These are phyloP conservation scores for Brassica balearica DNA, from an alignment of 441 rosid genomes.

Conservation along the genomic window DNA sequence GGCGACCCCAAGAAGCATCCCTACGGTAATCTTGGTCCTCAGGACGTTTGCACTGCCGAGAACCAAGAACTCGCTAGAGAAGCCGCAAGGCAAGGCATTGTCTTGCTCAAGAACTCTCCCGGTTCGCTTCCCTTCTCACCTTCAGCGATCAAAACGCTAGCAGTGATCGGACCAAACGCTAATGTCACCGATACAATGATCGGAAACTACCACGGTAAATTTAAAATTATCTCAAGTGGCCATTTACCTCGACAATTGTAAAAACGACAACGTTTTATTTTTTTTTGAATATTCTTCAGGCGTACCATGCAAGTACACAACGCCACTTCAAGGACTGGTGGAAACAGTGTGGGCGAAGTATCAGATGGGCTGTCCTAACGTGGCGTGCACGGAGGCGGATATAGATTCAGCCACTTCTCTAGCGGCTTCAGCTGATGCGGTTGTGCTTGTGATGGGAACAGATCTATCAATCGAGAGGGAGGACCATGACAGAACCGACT, in stretches of 20 bases:
- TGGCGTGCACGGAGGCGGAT: slow-evolving; percentile 41
- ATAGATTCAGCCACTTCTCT: slow-evolving; percentile 14
- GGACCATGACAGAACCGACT: slow-evolving; percentile 55
- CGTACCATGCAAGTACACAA: slow-evolving; percentile 43
- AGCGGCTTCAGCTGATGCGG: slow-evolving; percentile 22
- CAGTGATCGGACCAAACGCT: slow-evolving; percentile 68
- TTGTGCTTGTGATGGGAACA: slow-evolving; percentile 27
- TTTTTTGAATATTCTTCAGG: slow-evolving; percentile 28
- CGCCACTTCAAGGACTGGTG: slow-evolving; percentile 47
- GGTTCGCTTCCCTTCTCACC: slow-evolving; percentile 50
- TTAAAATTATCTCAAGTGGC: neutral
- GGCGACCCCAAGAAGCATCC: slow-evolving; percentile 52
- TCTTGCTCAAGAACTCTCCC: slow-evolving; percentile 58
- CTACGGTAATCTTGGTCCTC: slow-evolving; percentile 50
- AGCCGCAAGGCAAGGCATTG: slow-evolving; percentile 69
- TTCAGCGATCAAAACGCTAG: slow-evolving; percentile 34
- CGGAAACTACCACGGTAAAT: slow-evolving; percentile 62
- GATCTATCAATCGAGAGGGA: slow-evolving; percentile 50
- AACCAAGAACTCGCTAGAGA: slow-evolving; percentile 55
- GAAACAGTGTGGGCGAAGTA: slow-evolving; percentile 29
- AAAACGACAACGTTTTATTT: neutral
- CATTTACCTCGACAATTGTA: neutral
- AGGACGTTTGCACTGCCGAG: slow-evolving; percentile 48
- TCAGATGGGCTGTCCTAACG: slow-evolving; percentile 43
- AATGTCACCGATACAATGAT: slow-evolving; percentile 46